Evolutionary conservation across 179 eudicot genomes (phyloP).

Genomic region (Patellifolia procumbens): DNA sequence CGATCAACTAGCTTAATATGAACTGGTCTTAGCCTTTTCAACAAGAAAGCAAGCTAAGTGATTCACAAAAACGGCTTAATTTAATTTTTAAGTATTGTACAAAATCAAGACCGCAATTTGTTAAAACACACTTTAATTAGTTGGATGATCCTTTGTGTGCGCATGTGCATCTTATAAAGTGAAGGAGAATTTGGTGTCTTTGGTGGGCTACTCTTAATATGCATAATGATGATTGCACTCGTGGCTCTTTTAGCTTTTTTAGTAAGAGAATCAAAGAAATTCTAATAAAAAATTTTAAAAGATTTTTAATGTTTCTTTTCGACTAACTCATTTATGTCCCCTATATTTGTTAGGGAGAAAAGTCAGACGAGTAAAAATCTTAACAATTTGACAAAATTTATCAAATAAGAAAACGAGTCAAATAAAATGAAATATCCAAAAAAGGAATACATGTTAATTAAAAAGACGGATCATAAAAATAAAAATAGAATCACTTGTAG

Average conservation of each 20-base stretch:
- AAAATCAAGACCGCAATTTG: constrained; percentile 6
- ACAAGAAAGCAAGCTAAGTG: constrained; percentile 3
- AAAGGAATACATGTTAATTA: too few relatives aligned
- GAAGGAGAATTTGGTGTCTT: background rate
- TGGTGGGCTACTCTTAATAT: constrained; percentile 32
- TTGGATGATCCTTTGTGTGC: constrained; percentile 37
- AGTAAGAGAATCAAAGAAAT: too few relatives aligned
- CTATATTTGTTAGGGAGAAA: too few relatives aligned
- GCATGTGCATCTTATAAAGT: constrained; percentile 45
- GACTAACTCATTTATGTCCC: too few relatives aligned
- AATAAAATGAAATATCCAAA: too few relatives aligned
- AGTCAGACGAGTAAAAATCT: too few relatives aligned
- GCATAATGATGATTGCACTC: constrained; percentile 45
- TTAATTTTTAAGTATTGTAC: background rate
- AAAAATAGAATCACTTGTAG: constrained; percentile 27
- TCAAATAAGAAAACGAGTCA: too few relatives aligned
- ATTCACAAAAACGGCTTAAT: background rate
- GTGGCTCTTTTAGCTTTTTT: constrained; percentile 36
- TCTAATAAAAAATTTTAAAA: too few relatives aligned
- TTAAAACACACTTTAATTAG: constrained; percentile 8
- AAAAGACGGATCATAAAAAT: background rate
- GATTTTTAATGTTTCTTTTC: too few relatives aligned
- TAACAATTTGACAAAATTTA: too few relatives aligned
- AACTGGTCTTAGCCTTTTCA: constrained; percentile 21
- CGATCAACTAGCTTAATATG: background rate